Conservation (phyloP, 2,329 filamentous ascomycete genomes). For the Penicillium sp. region DNA sequence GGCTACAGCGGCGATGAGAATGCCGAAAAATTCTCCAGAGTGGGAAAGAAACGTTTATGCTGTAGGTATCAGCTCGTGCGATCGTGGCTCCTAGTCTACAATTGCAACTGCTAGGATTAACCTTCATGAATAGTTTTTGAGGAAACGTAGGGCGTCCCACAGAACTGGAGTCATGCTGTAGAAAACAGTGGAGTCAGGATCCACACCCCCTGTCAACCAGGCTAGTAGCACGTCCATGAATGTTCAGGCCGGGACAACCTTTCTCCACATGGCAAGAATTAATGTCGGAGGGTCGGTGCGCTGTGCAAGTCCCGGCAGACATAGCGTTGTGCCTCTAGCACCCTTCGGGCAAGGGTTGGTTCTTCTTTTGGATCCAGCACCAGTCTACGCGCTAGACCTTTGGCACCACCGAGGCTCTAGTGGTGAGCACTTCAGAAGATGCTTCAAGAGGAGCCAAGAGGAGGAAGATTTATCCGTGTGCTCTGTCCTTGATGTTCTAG, state of each 20-base stretch:
- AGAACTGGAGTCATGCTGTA: slow-evolving; percentile 1
- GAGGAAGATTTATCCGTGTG: neutral
- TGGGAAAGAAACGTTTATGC: neutral
- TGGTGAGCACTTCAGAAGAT: neutral
- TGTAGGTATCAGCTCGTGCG: neutral
- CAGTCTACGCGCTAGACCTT: neutral
- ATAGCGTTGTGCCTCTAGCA: neutral
- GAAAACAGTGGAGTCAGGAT: neutral
- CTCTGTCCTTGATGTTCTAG: neutral
- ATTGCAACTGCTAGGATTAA: neutral
- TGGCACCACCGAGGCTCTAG: neutral
- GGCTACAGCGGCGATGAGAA: neutral
- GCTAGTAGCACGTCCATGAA: slow-evolving; percentile 13
- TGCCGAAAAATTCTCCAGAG: neutral
- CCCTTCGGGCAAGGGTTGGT: slow-evolving; percentile 2
- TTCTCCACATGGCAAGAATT: slow-evolving; percentile 24
- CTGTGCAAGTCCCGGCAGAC: slow-evolving; percentile 10
- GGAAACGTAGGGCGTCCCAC: slow-evolving; percentile 6
- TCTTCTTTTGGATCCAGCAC: slow-evolving; percentile 1
- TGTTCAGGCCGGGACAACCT: slow-evolving; percentile 19
- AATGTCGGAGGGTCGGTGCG: slow-evolving; percentile 21
- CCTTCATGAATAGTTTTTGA: neutral
- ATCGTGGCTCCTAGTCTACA: neutral
- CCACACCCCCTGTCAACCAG: slow-evolving; percentile 20
- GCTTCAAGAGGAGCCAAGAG: neutral